Conservation (phyloP, 2,329 filamentous ascomycete genomes). For the Aspergillus tubingensis region DNA sequence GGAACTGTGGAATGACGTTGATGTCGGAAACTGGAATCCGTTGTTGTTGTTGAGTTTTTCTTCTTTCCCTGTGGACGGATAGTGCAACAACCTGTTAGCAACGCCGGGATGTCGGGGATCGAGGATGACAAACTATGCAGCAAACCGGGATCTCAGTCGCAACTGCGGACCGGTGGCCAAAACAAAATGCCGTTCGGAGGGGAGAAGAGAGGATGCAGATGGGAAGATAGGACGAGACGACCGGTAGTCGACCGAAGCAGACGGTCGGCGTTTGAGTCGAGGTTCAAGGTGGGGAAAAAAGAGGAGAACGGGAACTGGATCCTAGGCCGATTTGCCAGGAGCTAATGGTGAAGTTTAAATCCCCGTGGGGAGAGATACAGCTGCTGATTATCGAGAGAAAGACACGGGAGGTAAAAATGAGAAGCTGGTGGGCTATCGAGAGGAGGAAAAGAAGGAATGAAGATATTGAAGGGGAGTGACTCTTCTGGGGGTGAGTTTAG, state of each 20-base stretch:
- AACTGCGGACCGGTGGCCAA: neutral
- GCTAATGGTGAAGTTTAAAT: conserved; percentile 14
- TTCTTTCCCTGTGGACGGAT: neutral
- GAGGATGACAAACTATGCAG: neutral
- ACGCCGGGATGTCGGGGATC: neutral
- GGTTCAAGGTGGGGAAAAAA: conserved; percentile 13
- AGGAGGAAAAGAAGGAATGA: conserved; percentile 5
- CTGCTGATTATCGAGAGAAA: neutral
- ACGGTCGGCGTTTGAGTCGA: conserved; percentile 18
- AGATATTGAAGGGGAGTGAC: neutral
- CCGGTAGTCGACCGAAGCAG: conserved; percentile 3
- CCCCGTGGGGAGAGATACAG: conserved; percentile 17
- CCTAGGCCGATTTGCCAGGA: conserved; percentile 10
- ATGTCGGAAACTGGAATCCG: conserved; percentile 20
- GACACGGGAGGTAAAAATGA: neutral
- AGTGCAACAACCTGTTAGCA: conserved; percentile 2
- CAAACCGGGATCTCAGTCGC: neutral
- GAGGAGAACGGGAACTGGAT: conserved; percentile 13
- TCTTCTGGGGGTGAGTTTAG: neutral
- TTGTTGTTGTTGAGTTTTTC: neutral
- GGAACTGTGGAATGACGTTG: conserved; percentile 14
- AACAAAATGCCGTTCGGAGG: neutral
- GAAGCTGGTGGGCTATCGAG: neutral
- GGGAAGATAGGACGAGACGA: neutral
- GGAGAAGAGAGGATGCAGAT: neutral